Evolutionary conservation across 495 filamentous ascomycete genomes (phyloP), one percentile per base, ranked within the genome.

Genomic region (Sabuloglossum arenarium): DNA sequence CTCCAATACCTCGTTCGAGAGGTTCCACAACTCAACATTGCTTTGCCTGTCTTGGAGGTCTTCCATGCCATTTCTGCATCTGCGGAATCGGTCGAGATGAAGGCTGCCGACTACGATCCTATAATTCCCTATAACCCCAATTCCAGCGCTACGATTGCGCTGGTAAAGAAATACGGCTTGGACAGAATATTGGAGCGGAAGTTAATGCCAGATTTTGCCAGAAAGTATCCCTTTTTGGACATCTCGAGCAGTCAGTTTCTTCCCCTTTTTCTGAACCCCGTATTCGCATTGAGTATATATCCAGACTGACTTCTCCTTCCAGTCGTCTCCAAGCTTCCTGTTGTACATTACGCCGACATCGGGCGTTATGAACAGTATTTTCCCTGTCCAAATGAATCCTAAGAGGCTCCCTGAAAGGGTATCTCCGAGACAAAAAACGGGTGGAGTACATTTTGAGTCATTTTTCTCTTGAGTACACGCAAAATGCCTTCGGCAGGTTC

Each of bases 11-110:
- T 45, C 32, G 55, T 56, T n/a, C 55, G 46, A 23, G 55, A 56
- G 9, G 55, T 56, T 19, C 55, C 55, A 23, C 39, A 56, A 30
- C 55, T 56, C 4, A 30, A 49, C 23, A 43, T 56, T 30, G 37
- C 55, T 19, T 27, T 56, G 2, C 55, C 55, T 11, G 29, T 56
- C 31, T 19, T 56, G 42, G 55, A 56, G 29, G 27, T 42, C 16
- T 56, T 50, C 55, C 27, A 51, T 30, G 23, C 28, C 25, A 1
- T 51, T 3, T 4, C 23, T 14, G 28, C 23, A 30, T 12, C 47
- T 5, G 3, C 25, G 24, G 28, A 51, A 29, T 51, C 21, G 1
- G 6, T 23, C 3, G 28, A 30, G 47, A 3, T 19, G 25, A 51
- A 21, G 4, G 12, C 12, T n/a, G 4, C 11, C 23, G 1, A 29